Conservation (phyloP, 441 rosid species). For the Brassica hybrid region DNA sequence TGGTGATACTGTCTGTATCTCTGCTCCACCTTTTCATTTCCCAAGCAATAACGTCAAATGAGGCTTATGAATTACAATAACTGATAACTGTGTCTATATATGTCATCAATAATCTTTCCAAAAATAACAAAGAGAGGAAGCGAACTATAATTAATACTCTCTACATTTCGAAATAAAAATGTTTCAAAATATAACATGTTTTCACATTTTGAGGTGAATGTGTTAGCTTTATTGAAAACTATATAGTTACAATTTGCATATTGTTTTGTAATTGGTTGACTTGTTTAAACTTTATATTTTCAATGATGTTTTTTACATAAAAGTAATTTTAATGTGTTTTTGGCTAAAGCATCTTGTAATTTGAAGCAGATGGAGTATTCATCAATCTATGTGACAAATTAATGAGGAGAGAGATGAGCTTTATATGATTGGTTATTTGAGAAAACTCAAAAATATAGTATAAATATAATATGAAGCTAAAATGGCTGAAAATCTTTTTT, state of each 20-base stretch:
- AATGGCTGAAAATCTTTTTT: too few relatives aligned
- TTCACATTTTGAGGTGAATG: not conserved
- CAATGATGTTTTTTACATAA: not conserved
- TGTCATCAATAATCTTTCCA: conserved; percentile 9
- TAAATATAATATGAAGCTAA: conserved; percentile 32
- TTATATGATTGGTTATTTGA: conserved; percentile 18
- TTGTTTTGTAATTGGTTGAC: not conserved
- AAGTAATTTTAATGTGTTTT: conserved; percentile 2
- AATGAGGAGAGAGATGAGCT: not conserved
- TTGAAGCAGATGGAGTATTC: conserved; percentile 1
- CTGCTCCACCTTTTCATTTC: conserved; percentile 64
- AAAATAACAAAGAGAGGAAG: conserved; percentile 14
- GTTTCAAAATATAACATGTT: not conserved
- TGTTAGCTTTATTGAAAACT: conserved; percentile 1
- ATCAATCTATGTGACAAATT: conserved; percentile 17
- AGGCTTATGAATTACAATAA: conserved; percentile 10
- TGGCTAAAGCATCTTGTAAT: not conserved
- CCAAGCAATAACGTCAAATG: conserved; percentile 30
- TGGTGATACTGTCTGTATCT: conserved; percentile 75
- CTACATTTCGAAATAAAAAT: not conserved
- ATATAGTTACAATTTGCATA: not conserved
- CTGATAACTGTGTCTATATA: conserved; percentile 14
- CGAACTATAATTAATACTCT: not conserved
- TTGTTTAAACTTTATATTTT: not conserved
- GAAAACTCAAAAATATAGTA: conserved; percentile 4